Evolutionary conservation across 306 rosid species (phyloP).

Genomic region (Prosopis cineraria): DNA sequence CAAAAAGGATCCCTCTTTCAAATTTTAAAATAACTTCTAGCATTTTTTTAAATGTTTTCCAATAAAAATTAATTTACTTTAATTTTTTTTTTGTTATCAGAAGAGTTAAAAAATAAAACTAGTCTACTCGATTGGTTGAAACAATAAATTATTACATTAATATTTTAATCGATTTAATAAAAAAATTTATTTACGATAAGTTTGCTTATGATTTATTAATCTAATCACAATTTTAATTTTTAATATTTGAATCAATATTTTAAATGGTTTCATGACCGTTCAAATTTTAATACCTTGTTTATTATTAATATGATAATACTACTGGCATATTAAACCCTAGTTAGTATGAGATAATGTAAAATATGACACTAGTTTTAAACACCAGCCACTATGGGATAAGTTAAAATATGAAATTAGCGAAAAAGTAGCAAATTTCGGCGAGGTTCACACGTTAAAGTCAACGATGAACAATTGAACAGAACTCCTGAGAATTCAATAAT

Average conservation of each 20-base stretch:
- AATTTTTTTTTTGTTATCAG: too few relatives aligned
- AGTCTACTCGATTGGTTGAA: too few relatives aligned
- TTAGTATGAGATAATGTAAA: constrained; percentile 32
- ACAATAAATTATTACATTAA: too few relatives aligned
- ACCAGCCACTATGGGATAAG: constrained; percentile 4
- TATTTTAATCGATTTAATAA: too few relatives aligned
- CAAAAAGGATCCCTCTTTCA: not conserved
- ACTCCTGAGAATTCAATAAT: constrained; percentile 27
- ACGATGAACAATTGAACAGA: not conserved
- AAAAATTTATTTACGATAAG: too few relatives aligned
- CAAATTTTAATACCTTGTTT: too few relatives aligned
- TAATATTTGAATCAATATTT: too few relatives aligned
- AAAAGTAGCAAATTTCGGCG: constrained; percentile 37
- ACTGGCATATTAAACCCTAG: not conserved
- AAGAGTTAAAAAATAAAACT: too few relatives aligned
- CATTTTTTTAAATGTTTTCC: not conserved
- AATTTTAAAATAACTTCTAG: not conserved
- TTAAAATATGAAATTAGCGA: constrained; percentile 36
- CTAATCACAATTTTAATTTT: too few relatives aligned
- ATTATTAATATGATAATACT: not conserved
- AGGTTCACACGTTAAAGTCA: constrained; percentile 34
- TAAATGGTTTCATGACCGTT: too few relatives aligned
- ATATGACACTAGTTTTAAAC: constrained; percentile 17
- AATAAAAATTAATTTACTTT: not conserved
- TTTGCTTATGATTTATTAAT: too few relatives aligned